Conservation (phyloP, 1,284 basidiomycete species). For the Termitomyces sp. region DNA sequence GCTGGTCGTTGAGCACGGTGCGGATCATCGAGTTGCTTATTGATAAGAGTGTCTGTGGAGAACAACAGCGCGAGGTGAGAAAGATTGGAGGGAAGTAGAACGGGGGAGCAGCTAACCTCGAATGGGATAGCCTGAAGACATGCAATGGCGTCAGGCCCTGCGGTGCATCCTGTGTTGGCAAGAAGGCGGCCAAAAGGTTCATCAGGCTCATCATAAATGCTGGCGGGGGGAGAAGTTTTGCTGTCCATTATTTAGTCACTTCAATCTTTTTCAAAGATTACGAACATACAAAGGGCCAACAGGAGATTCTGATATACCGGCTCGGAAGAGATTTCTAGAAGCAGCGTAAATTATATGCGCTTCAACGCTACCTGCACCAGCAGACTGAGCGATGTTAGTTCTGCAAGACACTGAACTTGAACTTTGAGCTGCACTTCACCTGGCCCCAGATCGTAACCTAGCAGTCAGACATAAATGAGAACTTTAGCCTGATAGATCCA, state of each 20-base stretch:
- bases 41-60: constrained; percentile 36
- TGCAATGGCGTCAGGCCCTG: constrained; percentile 9
- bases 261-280: background rate
- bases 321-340: constrained; percentile 40
- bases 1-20: constrained; percentile 44
- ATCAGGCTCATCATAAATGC: constrained; percentile 49
- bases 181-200: constrained; percentile 49
- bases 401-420: too few relatives aligned
- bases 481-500: background rate
- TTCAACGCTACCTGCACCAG: constrained; percentile 53
- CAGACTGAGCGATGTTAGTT: constrained; percentile 34
- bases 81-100: too few relatives aligned
- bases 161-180: constrained; percentile 26
- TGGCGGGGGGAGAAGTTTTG: background rate
- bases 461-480: background rate
- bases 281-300: constrained; percentile 51
- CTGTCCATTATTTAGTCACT: background rate
- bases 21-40: constrained; percentile 45
- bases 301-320: constrained; percentile 49
- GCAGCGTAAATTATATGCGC: constrained; percentile 46
- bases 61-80: background rate
- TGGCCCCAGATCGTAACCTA: constrained; percentile 62
- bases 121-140: constrained; percentile 49
- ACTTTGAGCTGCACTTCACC: constrained; percentile 23
- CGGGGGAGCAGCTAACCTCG: constrained; percentile 28